These are phyloP conservation scores for Mycena metata DNA, from an alignment of 768 basidiomycete genomes.

Conservation along the genomic window DNA sequence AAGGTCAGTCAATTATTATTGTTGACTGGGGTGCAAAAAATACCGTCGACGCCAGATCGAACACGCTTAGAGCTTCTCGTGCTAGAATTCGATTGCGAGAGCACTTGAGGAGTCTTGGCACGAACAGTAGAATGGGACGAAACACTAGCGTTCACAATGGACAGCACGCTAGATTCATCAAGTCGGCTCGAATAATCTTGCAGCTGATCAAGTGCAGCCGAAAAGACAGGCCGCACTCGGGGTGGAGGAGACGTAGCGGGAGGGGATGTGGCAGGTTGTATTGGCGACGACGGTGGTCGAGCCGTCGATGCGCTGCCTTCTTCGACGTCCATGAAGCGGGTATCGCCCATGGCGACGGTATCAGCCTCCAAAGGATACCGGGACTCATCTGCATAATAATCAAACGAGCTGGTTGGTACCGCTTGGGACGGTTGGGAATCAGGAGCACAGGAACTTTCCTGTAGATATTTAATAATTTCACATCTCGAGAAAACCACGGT, in stretches of 20 bases:
- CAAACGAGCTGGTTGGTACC: conserved; percentile 20
- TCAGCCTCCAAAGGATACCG: conserved; percentile 23
- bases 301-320: conserved; percentile 27
- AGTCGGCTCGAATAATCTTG: conserved; percentile 42
- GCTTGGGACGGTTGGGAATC: conserved; percentile 48
- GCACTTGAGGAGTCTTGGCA: not conserved
- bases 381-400: conserved; percentile 31
- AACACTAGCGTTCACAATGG: not conserved
- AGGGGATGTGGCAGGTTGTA: not conserved
- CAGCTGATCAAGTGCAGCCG: conserved; percentile 36
- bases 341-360: conserved; percentile 25
- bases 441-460: conserved; percentile 41
- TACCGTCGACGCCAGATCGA: conserved; percentile 15
- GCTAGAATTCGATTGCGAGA: not conserved
- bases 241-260: not conserved
- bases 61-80: conserved; percentile 20
- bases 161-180: conserved; percentile 29
- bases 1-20: not conserved
- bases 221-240: not conserved
- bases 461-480: not conserved
- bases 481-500: too few species aligned
- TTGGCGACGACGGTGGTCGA: conserved; percentile 17
- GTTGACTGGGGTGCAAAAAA: not conserved
- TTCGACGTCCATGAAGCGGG: conserved; percentile 16
- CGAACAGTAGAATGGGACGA: conserved; percentile 20